Evolutionary conservation across 208 protist species (phyloP), one percentile per base, ranked within the genome.

Genomic region (Phytomonas serpens): DNA sequence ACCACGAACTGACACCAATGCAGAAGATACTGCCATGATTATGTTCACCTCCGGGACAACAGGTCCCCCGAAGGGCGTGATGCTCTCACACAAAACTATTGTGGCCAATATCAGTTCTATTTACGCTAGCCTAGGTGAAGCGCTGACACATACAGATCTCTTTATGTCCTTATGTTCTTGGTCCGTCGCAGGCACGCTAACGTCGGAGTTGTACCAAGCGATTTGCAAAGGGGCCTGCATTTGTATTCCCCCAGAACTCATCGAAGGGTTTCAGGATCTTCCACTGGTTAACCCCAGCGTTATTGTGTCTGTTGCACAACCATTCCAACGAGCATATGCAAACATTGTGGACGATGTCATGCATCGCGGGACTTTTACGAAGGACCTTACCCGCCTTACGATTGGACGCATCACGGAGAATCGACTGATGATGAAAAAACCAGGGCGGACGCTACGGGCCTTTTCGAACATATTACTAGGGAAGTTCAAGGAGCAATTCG

Each of bases 1-100:
- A 27, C 61, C 74, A 32, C 85, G 88, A 52, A 84, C 79, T 51
- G 85, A 93, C 68, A 77, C 94, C 40, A 84, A 75, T n/a, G 75
- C 86, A 4, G 88, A 97, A 74, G 89, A 96, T 70, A 93, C 87
- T n/a, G 93, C 89, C 4, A 94, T 95, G 89, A 96, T 97, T 75
- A 85, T 92, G 47, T 96, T 96, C 76, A 94, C 89, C 27, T 81
- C 85, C 31, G 95, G 93, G 29, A 98, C 94, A 10, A 97, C 94
- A 29, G 95, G 96, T 10, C 73, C 96, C 19, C 92, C 92, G 37
- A 99, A 98, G 79, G 97, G 96, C 14, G 95, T 98, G n/a, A 90
- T 89, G 82, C 84, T 99, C 30, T 97, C 90, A 6, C 95, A 99
- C 84, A 76, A 79, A 66, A 98, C 92, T 77, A 67, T 99, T 13